Evolutionary conservation across 306 rosid species (phyloP).

Genomic region (Prunus padus): DNA sequence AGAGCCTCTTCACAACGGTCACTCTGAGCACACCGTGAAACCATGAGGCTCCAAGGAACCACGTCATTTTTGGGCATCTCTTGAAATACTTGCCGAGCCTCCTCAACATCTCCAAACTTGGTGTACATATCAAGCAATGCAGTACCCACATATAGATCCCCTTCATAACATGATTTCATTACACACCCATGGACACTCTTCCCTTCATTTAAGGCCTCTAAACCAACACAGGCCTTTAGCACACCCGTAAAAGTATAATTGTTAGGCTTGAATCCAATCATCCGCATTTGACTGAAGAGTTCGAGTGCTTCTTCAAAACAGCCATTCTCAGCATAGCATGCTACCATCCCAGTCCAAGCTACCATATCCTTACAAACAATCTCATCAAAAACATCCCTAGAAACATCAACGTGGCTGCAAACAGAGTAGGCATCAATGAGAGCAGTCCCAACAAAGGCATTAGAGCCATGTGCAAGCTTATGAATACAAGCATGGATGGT

Average conservation of each 20-base stretch:
- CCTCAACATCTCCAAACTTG: constrained; percentile 27
- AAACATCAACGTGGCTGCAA: constrained; percentile 32
- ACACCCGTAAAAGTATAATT: constrained; percentile 44
- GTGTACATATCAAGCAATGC: constrained; percentile 51
- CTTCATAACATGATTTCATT: constrained; percentile 39
- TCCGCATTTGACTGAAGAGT: constrained; percentile 38
- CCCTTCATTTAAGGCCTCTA: constrained; percentile 32
- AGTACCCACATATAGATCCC: constrained; percentile 44
- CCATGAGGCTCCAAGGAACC: constrained; percentile 59
- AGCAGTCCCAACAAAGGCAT: constrained; percentile 53
- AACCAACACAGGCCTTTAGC: constrained; percentile 49
- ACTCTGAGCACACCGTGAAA: constrained; percentile 45
- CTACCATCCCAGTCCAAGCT: constrained; percentile 52
- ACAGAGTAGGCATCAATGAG: constrained; percentile 52
- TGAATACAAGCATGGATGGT: constrained; percentile 40
- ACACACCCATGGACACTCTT: constrained; percentile 38
- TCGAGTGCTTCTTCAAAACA: constrained; percentile 39
- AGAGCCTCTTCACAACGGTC: constrained; percentile 45
- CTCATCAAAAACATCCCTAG: constrained; percentile 38
- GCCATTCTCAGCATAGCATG: constrained; percentile 46
- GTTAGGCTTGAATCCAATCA: constrained; percentile 47
- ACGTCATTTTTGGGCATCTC: constrained; percentile 45
- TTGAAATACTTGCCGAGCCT: constrained; percentile 35
- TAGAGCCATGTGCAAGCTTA: constrained; percentile 36
- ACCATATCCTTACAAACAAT: constrained; percentile 50